These are phyloP conservation scores for Rhodotorula taiwanensis DNA, from an alignment of 768 basidiomycete genomes.

Conservation along the genomic window DNA sequence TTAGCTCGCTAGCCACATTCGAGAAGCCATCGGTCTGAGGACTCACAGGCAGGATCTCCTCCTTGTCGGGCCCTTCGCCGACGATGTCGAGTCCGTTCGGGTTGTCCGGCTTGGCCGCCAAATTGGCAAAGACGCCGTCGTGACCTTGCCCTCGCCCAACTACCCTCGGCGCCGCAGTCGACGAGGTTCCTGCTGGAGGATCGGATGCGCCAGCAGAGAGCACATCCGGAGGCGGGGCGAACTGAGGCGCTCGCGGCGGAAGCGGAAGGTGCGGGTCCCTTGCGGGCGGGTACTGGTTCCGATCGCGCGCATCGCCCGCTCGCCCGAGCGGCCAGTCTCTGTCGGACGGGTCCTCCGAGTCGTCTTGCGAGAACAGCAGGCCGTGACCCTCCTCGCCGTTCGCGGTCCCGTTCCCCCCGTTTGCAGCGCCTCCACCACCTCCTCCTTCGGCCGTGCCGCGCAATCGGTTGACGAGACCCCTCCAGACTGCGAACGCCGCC, in stretches of 20 bases:
- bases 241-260: slow-evolving; percentile 46
- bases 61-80: slow-evolving; percentile 49
- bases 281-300: slow-evolving; percentile 20
- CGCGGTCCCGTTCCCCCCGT: too few relatives aligned
- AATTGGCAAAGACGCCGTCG: slow-evolving; percentile 92
- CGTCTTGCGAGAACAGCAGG: slow-evolving; percentile 31
- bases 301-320: background rate
- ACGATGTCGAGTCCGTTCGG: slow-evolving; percentile 38
- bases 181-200: background rate
- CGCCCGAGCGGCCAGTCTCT: background rate
- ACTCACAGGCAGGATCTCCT: slow-evolving; percentile 77
- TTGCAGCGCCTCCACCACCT: too few relatives aligned
- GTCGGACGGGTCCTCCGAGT: slow-evolving; percentile 13
- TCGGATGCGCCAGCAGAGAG: background rate
- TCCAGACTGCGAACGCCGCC: background rate
- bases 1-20: background rate
- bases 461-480: slow-evolving; percentile 5
- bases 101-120: slow-evolving; percentile 79
- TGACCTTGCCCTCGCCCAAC: slow-evolving; percentile 70
- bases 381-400: slow-evolving; percentile 12
- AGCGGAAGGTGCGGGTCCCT: slow-evolving; percentile 22
- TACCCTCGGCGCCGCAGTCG: background rate
- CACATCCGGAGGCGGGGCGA: slow-evolving; percentile 42
- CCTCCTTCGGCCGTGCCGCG: background rate
- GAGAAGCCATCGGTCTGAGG: background rate